A percentile compares a stretch with the other conserved stretches of the same genome.
Evolutionary conservation across 1,284 basidiomycete species (phyloP).

Genomic region (Caloboletus firmus): DNA sequence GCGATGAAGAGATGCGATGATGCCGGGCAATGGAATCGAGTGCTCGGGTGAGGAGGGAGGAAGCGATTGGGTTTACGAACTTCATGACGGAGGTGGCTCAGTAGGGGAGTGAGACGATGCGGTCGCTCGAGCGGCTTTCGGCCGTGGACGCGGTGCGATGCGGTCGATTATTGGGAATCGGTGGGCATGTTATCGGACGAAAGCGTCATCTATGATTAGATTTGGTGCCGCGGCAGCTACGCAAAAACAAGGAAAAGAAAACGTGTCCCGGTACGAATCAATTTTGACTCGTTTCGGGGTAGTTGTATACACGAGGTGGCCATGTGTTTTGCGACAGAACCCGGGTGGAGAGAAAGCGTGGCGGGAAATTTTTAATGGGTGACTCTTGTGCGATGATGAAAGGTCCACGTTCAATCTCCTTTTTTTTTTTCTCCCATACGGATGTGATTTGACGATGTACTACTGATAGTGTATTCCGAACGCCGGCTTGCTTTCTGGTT

Average conservation of each 20-base stretch:
- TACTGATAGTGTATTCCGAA: not conserved
- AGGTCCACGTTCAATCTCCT: not conserved
- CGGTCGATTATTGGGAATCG: conserved; percentile 25
- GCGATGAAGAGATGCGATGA: conserved; percentile 5
- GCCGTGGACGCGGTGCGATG: conserved; percentile 15
- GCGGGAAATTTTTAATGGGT: not conserved
- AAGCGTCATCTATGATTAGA: not conserved
- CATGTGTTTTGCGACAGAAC: not conserved
- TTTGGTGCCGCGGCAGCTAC: not conserved
- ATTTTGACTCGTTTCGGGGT: not conserved
- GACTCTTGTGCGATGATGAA: not conserved
- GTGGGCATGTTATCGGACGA: conserved; percentile 12
- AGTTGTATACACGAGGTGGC: not conserved
- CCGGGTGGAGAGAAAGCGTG: not conserved
- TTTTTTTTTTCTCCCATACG: not conserved
- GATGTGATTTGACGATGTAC: not conserved
- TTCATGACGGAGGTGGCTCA: conserved; percentile 12
- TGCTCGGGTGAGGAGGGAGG: not conserved
- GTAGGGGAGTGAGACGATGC: conserved; percentile 21
- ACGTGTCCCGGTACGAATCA: not conserved
- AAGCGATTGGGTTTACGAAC: conserved; percentile 7
- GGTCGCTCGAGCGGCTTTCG: conserved; percentile 11
- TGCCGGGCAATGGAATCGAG: not conserved
- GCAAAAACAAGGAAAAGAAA: not conserved
- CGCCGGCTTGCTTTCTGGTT: not conserved